Base-by-base conservation (phyloP, 2,329 filamentous ascomycete genomes). In the Colletotrichum chlorophyti region DNA sequence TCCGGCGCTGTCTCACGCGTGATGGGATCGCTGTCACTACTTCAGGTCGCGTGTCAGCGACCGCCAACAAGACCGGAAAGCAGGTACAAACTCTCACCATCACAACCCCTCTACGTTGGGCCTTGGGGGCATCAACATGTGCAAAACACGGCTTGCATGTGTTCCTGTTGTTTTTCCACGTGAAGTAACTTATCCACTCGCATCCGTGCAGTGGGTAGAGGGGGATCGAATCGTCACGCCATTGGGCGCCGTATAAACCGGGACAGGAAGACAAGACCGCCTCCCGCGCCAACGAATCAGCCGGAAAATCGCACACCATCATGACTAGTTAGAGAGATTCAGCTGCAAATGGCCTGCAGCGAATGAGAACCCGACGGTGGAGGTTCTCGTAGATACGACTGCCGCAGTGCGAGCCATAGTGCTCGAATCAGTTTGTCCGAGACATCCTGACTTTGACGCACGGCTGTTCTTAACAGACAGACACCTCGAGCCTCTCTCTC, bases 221-320 rank as follows among this genome's bases (percentile, higher is more conserved):
- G 54, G 24, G 51, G 42, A 24, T 17, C 24, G 38, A 37, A 29
- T 45, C 24, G 4, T 17, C 10, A 31, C 21, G 12, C 21, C 31
- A 59, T 55, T 59, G 55, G 55, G 12, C n/a, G n/a, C 37, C 29
- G 27, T 35, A 9, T 43, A 27, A 29, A 37, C 52, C 38, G 40
- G n/a, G 35, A 55, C 38, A 10, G 15, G 29, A 43, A 38, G 38
- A 49, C 43, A 45, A 45, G 51, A 45, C 50, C 21, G 43, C 38
- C 43, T 55, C 31, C 43, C 55, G 32, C 51, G 51, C 38, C 50
- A 53, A 41, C 55, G 55, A 59, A 59, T 59, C 51, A 55, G 55
- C 55, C 51, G 55, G 55, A 49, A 55, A 37, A 49, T 53, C 41
- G 29, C 27, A 49, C 24, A n/a, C 31, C 37, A 6, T 31, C 35